These are phyloP conservation scores for Violaceomyces palustris DNA, from an alignment of 1,284 basidiomycete species.

Conservation along the genomic window DNA sequence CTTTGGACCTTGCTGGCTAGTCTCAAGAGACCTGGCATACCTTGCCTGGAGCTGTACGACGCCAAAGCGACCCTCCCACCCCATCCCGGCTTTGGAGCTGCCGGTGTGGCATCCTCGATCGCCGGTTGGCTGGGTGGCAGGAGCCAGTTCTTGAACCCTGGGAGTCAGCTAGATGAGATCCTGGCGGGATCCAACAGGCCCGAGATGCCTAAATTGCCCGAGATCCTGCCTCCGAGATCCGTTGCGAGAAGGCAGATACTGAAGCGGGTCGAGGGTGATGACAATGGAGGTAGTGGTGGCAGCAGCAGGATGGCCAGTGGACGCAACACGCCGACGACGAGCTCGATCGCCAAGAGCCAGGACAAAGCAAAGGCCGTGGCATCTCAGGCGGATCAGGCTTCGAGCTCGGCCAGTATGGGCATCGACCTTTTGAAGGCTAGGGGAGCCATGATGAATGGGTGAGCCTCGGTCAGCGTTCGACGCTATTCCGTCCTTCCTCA, in stretches of 20 bases:
- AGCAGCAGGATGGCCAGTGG: background rate
- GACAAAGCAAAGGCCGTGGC: slow-evolving; percentile 17
- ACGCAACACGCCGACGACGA: background rate
- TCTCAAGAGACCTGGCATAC: slow-evolving; percentile 30
- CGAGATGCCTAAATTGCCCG: slow-evolving; percentile 20
- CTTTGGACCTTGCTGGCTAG: slow-evolving; percentile 43
- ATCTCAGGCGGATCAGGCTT: slow-evolving; percentile 10
- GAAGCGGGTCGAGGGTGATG: slow-evolving; percentile 1
- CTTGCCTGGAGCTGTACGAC: too few species aligned
- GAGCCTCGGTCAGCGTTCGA: too few species aligned
- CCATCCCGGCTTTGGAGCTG: too few species aligned
- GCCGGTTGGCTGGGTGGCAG: slow-evolving; percentile 38
- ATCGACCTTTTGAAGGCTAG: slow-evolving; percentile 29
- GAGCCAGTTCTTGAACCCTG: too few species aligned
- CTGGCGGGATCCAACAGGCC: slow-evolving; percentile 35
- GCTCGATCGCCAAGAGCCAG: slow-evolving; percentile 2
- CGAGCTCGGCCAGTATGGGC: slow-evolving; percentile 17
- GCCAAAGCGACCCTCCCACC: too few species aligned
- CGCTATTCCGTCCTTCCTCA: background rate
- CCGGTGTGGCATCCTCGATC: slow-evolving; percentile 35
- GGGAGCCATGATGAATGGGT: slow-evolving; percentile 36
- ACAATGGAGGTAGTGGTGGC: background rate
- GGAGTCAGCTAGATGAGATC: slow-evolving; percentile 29
- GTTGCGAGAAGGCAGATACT: background rate
- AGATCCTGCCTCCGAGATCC: slow-evolving; percentile 9